Evolutionary conservation across 2,329 filamentous ascomycete genomes (phyloP), one percentile per base, ranked within the genome.

Genomic region (Cladosporium sp.): DNA sequence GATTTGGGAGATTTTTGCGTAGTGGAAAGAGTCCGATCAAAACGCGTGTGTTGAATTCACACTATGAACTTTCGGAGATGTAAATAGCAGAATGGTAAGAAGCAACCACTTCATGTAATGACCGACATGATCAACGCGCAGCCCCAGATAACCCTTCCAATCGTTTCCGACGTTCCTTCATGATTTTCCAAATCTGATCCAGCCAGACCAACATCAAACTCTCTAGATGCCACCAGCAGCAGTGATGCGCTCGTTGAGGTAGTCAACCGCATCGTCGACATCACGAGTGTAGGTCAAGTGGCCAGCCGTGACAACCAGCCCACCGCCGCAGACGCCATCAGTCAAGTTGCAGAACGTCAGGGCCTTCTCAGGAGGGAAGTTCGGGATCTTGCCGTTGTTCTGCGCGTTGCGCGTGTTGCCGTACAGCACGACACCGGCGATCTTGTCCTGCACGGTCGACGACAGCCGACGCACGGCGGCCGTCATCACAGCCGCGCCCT

Each of bases 321-420:
- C 64, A 4, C 70, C 69, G 13, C 51, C 38, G 52, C 70, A 72
- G 3, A 72, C 69, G 1, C 62, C 52, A 56, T 72, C 70, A 18
- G 37, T 51, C 4, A 44, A 41, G 6, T 65, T 66, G 54, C 70
- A 73, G 57, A 65, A 70, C 8, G 72, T 66, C 55, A 65, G 59
- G 16, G 70, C 53, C 46, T 67, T 63, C 7, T 59, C 61, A 4
- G 54, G 31, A 3, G 70, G 68, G 49, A 68, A 72, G 42, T 59
- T 59, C 1, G 61, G 58, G 42, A 73, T 71, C 9, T 58, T 55
- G 10, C 70, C 68, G 28, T 54, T 50, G 46, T 70, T 69, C 59
- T 72, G 69, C 48, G 51, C 44, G 48, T 72, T 72, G 55, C 65
- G 63, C 5, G 70, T 72, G 59, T 73, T 69, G 10, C 71, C 70